A percentile compares a stretch with the other conserved stretches of the same genome.
phyloP scores from a whole-genome alignment of 805 yeast species.

The Debaryomyces hansenii region DNA sequence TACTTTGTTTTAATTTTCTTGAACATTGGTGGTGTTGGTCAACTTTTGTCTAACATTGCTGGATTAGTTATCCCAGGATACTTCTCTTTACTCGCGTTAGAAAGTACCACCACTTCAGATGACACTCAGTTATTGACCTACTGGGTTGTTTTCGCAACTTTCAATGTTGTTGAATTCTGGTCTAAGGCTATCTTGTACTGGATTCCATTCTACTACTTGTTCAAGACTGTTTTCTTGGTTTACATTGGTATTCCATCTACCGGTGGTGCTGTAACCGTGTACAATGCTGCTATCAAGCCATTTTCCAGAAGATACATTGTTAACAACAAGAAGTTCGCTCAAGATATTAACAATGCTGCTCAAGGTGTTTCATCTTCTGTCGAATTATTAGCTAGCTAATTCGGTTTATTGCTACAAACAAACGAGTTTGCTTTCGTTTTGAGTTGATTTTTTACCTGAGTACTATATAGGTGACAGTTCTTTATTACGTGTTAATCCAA shows the following conservation, averaged over 20 bases:
- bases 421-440: too few species aligned
- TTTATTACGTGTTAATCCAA: not conserved
- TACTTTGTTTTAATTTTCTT: constrained; percentile 81
- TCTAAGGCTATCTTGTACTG: constrained; percentile 88
- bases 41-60: constrained; percentile 86
- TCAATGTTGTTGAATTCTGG: constrained; percentile 95
- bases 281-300: constrained; percentile 67
- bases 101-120: constrained; percentile 65
- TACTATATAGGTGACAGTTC: not conserved
- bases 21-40: constrained; percentile 94
- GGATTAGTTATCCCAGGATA: constrained; percentile 92
- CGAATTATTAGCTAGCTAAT: constrained; percentile 11
- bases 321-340: constrained; percentile 28
- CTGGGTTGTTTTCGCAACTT: constrained; percentile 97
- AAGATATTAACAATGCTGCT: constrained; percentile 49
- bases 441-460: too few species aligned
- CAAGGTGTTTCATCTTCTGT: constrained; percentile 38
- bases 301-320: constrained; percentile 45
- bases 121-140: constrained; percentile 89
- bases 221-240: constrained; percentile 84
- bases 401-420: not conserved
- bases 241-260: constrained; percentile 86
- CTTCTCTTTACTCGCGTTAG: constrained; percentile 80
- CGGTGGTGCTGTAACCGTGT: constrained; percentile 81
- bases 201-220: constrained; percentile 94